A percentile compares a stretch with the other conserved stretches of the same genome.
phyloP scores from a whole-genome alignment of 805 yeast species.

The Ogataea saltuana region DNA sequence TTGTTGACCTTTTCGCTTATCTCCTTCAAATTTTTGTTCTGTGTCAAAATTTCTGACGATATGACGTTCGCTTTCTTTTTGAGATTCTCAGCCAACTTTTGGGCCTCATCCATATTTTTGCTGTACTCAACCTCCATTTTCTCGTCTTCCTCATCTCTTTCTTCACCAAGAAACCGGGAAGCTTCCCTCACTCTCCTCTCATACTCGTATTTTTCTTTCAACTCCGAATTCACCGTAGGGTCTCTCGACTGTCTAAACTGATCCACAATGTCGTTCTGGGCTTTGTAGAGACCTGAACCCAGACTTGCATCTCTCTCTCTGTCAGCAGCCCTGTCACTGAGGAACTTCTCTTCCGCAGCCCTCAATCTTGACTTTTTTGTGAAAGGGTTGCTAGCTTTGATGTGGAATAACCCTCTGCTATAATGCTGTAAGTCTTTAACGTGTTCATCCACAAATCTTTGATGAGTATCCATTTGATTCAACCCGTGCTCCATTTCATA shows the following conservation, averaged over 20 bases:
- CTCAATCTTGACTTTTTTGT: constrained; percentile 74
- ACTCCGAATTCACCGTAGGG: constrained; percentile 28
- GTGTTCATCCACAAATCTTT: constrained; percentile 77
- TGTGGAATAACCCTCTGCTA: constrained; percentile 79
- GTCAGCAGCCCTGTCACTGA: constrained; percentile 44
- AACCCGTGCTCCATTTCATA: constrained; percentile 78
- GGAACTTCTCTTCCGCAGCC: constrained; percentile 70
- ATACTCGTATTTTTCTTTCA: constrained; percentile 48
- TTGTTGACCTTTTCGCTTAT: constrained; percentile 84
- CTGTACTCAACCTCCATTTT: constrained; percentile 89
- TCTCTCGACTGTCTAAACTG: constrained; percentile 47
- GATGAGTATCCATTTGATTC: constrained; percentile 77
- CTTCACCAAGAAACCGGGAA: constrained; percentile 75
- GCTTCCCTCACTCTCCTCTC: constrained; percentile 59
- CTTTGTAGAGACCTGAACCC: constrained; percentile 27
- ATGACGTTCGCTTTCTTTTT: constrained; percentile 71
- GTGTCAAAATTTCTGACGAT: constrained; percentile 76
- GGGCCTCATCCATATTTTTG: constrained; percentile 76
- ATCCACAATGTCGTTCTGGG: constrained; percentile 34
- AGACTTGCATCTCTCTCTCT: constrained; percentile 32
- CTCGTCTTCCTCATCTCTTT: constrained; percentile 84
- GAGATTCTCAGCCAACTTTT: constrained; percentile 65
- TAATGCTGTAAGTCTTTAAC: constrained; percentile 76
- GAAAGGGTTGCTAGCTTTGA: constrained; percentile 84
- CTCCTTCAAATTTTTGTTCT: constrained; percentile 68